Base-by-base conservation (phyloP, 2,329 filamentous ascomycete species). In the Aspergillus sojae region DNA sequence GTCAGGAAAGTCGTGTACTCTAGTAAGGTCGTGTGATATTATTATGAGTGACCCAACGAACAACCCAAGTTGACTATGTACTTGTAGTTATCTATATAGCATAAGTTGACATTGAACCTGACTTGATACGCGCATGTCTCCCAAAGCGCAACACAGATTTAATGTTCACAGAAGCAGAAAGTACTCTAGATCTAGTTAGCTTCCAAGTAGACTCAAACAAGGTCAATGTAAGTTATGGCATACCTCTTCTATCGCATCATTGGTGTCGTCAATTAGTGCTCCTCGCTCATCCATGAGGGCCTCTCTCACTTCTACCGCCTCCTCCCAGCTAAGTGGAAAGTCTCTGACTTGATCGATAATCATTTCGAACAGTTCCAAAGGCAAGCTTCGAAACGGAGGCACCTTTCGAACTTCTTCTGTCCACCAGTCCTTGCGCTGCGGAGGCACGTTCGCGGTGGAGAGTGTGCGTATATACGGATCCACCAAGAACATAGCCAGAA, bases 401-500 rank as follows among this genome's bases (percentile, higher is more conserved):
- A 50, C 57, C 16, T 52, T 36, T 12, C 30, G 43, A 34, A 68
- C 61, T 46, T 21, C 39, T 21, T 53, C 50, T n/a, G 28, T n/a
- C 52, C 52, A 54, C 52, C 52, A 53, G 28, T 58, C 57, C 28
- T 36, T 28, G 28, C 36, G 36, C 10, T 72, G 72, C 2, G 72
- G 71, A 10, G 69, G 70, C 14, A 72, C 63, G 56, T 73, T 70
- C 4, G 72, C 70, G 10, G 71, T 67, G 3, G 70, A 72, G 28
- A 73, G 69, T n/a, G 72, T 58, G 3, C 66, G 67, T 3, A 61
- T 59, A 36, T 71, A 48, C 2, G 71, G 72, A 58, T 73, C 69
- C 9, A 74, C 62, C n/a, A 74, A 54, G 45, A 73, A 74, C 11
- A 74, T 52, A 0, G 67, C 67, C 3, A 74, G 60, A n/a, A 72